These are phyloP conservation scores for Psidium guajava DNA, from an alignment of 345 rosid genomes.

Conservation along the genomic window DNA sequence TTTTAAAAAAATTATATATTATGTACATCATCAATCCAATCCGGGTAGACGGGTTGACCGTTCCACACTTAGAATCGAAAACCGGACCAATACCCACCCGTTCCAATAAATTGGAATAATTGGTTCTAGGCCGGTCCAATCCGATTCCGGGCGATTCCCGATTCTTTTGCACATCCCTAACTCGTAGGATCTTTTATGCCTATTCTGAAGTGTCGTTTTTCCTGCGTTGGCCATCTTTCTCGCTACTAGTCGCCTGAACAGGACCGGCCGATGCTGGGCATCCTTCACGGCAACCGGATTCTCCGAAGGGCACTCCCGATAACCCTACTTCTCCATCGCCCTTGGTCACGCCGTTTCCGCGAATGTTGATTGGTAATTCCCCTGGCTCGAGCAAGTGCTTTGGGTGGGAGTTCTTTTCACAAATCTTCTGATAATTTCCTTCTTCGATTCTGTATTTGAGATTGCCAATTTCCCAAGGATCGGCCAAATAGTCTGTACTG, in stretches of 20 bases:
- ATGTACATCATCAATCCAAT: no score
- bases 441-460: background rate
- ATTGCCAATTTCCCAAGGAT: background rate
- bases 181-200: no score
- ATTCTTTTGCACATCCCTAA: no score
- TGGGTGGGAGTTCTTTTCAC: background rate
- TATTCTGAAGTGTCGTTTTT: background rate
- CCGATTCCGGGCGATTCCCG: no score
- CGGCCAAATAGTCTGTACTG: background rate
- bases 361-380: background rate
- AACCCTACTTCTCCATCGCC: background rate
- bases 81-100: no score
- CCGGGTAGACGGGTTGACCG: no score
- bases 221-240: background rate
- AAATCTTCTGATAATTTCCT: background rate
- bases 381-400: background rate
- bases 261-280: background rate
- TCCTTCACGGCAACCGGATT: background rate
- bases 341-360: background rate
- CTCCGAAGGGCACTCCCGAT: background rate
- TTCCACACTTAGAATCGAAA: no score
- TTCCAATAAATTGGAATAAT: no score
- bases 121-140: no score
- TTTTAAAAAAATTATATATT: no score
- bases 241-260: accelerated